phyloP scores from a whole-genome alignment of 495 filamentous ascomycete genomes.

The Tuber aestivum region DNA sequence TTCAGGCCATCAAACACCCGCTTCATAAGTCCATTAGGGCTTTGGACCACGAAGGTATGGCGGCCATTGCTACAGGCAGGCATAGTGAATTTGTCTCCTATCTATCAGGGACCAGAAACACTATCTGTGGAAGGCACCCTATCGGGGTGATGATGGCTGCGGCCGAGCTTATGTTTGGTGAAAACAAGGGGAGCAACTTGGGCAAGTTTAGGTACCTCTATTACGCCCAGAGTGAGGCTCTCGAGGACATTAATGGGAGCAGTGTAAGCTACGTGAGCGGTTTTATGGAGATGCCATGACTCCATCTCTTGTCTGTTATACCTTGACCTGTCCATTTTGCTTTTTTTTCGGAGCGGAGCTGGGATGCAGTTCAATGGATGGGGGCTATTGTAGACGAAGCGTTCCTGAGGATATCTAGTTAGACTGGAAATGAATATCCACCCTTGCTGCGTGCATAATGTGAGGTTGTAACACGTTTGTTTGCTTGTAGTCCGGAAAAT shows the following conservation, averaged over 20 bases:
- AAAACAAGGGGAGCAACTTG: conserved; percentile 48
- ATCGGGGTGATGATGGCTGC: conserved; percentile 93
- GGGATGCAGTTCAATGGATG: background rate
- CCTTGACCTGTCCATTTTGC: background rate
- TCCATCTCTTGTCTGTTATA: background rate
- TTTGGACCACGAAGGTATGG: conserved; percentile 76
- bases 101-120: conserved; percentile 72
- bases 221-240: conserved; percentile 84
- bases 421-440: background rate
- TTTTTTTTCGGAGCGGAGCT: background rate
- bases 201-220: conserved; percentile 71
- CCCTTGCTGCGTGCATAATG: too few relatives aligned
- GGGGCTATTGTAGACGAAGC: background rate
- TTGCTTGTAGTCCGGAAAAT: background rate
- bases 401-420: background rate
- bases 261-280: conserved; percentile 93
- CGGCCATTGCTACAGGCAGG: conserved; percentile 67
- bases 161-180: conserved; percentile 56
- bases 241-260: conserved; percentile 63
- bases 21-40: conserved; percentile 77
- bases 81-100: conserved; percentile 63
- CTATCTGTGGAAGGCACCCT: conserved; percentile 90
- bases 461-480: background rate
- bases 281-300: conserved; percentile 45
- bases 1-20: conserved; percentile 35